Evolutionary conservation across 2,329 filamentous ascomycete genomes (phyloP).

Genomic region (Pseudocercospora pini-densiflorae): DNA sequence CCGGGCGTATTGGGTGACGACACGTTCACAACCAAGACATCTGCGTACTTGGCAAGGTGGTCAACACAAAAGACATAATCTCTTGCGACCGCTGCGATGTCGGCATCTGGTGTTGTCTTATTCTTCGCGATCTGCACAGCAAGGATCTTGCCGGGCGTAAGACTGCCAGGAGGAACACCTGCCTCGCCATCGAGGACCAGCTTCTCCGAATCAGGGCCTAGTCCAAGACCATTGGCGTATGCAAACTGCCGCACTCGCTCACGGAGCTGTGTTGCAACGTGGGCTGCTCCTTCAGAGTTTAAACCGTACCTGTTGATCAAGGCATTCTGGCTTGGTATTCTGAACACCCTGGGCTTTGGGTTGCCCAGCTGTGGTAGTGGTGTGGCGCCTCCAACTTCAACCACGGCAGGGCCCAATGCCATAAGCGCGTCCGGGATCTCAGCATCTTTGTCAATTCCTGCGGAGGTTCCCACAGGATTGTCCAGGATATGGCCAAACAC

Average conservation of each 20-base stretch:
- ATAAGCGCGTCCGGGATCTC: slow-evolving; percentile 86
- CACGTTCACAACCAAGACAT: slow-evolving; percentile 97
- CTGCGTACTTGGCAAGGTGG: slow-evolving; percentile 82
- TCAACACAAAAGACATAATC: slow-evolving; percentile 90
- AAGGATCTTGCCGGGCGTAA: slow-evolving; percentile 75
- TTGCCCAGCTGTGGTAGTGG: slow-evolving; percentile 88
- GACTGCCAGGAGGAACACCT: slow-evolving; percentile 78
- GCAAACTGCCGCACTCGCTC: slow-evolving; percentile 80
- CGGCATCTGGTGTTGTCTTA: slow-evolving; percentile 83
- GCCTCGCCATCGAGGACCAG: slow-evolving; percentile 78
- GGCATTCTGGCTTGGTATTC: slow-evolving; percentile 79
- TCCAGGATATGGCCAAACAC: slow-evolving; percentile 78
- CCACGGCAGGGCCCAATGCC: slow-evolving; percentile 79
- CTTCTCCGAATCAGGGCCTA: slow-evolving; percentile 66
- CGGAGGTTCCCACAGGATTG: slow-evolving; percentile 94
- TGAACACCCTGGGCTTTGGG: slow-evolving; percentile 83
- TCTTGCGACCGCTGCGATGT: slow-evolving; percentile 78
- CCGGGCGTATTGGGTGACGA: slow-evolving; percentile 96
- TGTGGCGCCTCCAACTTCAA: slow-evolving; percentile 92
- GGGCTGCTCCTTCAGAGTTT: slow-evolving; percentile 88
- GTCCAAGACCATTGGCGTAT: slow-evolving; percentile 67
- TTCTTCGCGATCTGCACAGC: slow-evolving; percentile 97
- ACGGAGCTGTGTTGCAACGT: slow-evolving; percentile 78
- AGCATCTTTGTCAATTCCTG: slow-evolving; percentile 91
- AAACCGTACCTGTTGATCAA: slow-evolving; percentile 96